phyloP scores from a whole-genome alignment of 2,329 filamentous ascomycete genomes.

The Cadophora sp. region DNA sequence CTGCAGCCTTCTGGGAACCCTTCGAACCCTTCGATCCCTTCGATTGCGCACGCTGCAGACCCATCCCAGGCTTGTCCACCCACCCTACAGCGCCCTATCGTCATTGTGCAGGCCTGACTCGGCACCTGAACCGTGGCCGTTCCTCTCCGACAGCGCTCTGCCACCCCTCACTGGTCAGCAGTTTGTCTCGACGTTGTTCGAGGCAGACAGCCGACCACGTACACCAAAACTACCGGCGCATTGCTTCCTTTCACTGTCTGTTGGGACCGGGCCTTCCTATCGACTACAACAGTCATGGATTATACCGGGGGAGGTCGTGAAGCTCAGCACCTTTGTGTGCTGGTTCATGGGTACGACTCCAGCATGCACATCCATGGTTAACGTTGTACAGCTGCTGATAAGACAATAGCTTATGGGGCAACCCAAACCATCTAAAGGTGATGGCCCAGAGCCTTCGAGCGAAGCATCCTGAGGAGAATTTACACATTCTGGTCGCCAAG shows the following conservation, averaged over 20 bases:
- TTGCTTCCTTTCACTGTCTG: constrained; percentile 46
- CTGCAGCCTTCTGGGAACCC: too few relatives aligned
- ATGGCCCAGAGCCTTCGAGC: constrained; percentile 70
- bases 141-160: constrained; percentile 1
- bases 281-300: constrained; percentile 49
- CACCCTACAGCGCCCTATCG: neutral
- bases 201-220: constrained; percentile 47
- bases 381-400: constrained; percentile 14
- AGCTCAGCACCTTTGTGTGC: constrained; percentile 76
- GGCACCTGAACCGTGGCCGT: neutral
- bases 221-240: constrained; percentile 37
- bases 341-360: constrained; percentile 67
- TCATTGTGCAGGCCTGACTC: constrained; percentile 23
- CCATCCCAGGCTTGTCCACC: neutral
- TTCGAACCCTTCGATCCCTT: neutral
- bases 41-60: neutral
- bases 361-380: neutral
- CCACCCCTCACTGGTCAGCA: constrained; percentile 42
- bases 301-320: constrained; percentile 58
- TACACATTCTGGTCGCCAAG: constrained; percentile 75
- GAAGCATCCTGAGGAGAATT: constrained; percentile 64
- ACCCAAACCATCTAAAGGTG: constrained; percentile 74
- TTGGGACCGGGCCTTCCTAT: constrained; percentile 47
- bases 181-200: constrained; percentile 48
- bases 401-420: constrained; percentile 72